phyloP scores from a whole-genome alignment of 2,329 filamentous ascomycete species.

The Beauveria sp. region DNA sequence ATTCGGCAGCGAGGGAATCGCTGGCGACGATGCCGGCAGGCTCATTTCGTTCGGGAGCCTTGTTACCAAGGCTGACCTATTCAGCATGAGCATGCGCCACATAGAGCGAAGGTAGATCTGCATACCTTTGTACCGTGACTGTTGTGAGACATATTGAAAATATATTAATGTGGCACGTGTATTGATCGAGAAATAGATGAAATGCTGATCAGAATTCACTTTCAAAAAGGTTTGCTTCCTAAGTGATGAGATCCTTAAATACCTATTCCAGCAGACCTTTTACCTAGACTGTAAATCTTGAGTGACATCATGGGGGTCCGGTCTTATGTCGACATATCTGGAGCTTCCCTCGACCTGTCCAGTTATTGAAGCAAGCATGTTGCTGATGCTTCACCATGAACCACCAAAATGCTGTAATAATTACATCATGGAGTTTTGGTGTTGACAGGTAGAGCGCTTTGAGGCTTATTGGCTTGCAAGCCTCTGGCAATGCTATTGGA shows the following conservation, averaged over 20 bases:
- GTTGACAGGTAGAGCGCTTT: not conserved
- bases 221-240: not conserved
- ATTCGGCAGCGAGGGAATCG: slow-evolving; percentile 73
- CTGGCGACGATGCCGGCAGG: slow-evolving; percentile 53
- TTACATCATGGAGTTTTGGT: slow-evolving; percentile 7
- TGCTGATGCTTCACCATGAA: not conserved
- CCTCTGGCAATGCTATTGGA: not conserved
- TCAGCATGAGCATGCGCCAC: not conserved
- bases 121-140: slow-evolving; percentile 1
- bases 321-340: not conserved
- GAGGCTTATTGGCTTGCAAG: not conserved
- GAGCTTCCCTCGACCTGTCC: not conserved
- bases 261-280: not conserved
- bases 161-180: not conserved
- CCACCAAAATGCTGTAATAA: not conserved
- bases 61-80: slow-evolving; percentile 38
- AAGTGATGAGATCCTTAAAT: not conserved
- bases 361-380: not conserved
- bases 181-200: not conserved
- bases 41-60: slow-evolving; percentile 49
- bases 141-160: not conserved
- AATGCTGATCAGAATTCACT: not conserved
- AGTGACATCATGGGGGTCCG: not conserved
- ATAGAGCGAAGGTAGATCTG: not conserved
- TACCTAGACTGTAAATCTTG: not conserved